Evolutionary conservation across 306 rosid genomes (phyloP), one percentile per base, ranked within the genome.

Genomic region (Astragalus glycyphyllos): DNA sequence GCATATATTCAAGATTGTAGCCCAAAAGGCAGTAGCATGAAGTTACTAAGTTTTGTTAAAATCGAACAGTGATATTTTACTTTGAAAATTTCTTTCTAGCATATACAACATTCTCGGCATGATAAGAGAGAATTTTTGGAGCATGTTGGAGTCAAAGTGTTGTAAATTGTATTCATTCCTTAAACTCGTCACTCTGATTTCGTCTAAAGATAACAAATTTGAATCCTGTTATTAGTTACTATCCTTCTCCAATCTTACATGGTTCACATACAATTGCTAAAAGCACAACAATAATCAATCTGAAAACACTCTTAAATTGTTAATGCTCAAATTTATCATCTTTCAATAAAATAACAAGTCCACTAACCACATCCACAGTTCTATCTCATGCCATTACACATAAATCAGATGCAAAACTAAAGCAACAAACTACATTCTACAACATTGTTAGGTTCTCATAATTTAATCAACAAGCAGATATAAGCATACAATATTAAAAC

Each of bases 381-480:
- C n/a, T n/a, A n/a, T n/a, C n/a, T n/a, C n/a, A n/a, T n/a, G n/a
- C n/a, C n/a, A n/a, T n/a, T n/a, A n/a, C n/a, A n/a, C n/a, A n/a
- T n/a, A n/a, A n/a, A n/a, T n/a, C n/a, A n/a, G n/a, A n/a, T n/a
- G n/a, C n/a, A n/a, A n/a, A n/a, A n/a, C n/a, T n/a, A n/a, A n/a
- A n/a, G n/a, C n/a, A n/a, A n/a, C n/a, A n/a, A n/a, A n/a, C n/a
- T n/a, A n/a, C n/a, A n/a, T 29, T 29, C 63, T 10, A 61, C 51
- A 68, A 60, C 56, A 61, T 60, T 37, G 71, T 11, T 69, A 60
- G 11, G 8, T 16, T 32, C 41, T 14, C 31, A 45, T 5, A 31
- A 51, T 58, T 64, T 35, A 61, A 74, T 9, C 46, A 77, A 63
- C 5, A 74, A 77, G 11, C 26, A 60, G 53, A 66, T 34, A 67